phyloP scores from a whole-genome alignment of 2,329 filamentous ascomycete genomes.

The Xylaria sp. region DNA sequence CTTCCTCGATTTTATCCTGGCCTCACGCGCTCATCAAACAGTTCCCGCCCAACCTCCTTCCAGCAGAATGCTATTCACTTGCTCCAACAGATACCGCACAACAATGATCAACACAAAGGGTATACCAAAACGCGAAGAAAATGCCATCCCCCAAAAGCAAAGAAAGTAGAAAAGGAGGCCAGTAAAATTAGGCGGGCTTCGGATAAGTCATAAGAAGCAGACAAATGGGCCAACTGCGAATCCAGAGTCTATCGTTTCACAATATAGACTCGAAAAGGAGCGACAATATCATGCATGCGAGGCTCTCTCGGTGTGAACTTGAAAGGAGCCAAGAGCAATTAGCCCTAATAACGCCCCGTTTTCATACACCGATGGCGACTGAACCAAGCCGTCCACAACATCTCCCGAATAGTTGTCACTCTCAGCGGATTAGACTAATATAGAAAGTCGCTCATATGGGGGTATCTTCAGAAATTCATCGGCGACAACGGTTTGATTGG shows the following conservation, averaged over 20 bases:
- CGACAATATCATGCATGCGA: neutral
- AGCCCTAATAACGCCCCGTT: neutral
- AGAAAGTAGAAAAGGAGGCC: constrained; percentile 17
- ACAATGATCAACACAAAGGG: constrained; percentile 38
- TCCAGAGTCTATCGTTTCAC: constrained; percentile 1
- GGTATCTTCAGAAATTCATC: constrained; percentile 59
- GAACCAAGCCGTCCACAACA: neutral
- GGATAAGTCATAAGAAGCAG: constrained; percentile 1
- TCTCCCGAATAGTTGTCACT: constrained; percentile 21
- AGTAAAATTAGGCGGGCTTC: neutral
- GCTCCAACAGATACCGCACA: constrained; percentile 23
- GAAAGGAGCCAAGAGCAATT: neutral
- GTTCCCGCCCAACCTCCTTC: constrained; percentile 11
- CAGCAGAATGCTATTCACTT: constrained; percentile 16
- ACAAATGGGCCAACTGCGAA: constrained; percentile 6
- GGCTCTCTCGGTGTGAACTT: neutral
- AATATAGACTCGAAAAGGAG: neutral
- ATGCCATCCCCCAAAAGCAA: constrained; percentile 24
- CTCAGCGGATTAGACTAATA: constrained; percentile 30
- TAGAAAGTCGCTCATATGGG: constrained; percentile 34
- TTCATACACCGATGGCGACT: neutral
- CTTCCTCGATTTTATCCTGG: constrained; percentile 10
- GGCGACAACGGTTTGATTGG: constrained; percentile 74
- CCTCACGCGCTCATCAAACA: constrained; percentile 10
- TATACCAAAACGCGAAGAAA: constrained; percentile 44